phyloP scores from a whole-genome alignment of 106 monocot species.

The Gastrodia elata region DNA sequence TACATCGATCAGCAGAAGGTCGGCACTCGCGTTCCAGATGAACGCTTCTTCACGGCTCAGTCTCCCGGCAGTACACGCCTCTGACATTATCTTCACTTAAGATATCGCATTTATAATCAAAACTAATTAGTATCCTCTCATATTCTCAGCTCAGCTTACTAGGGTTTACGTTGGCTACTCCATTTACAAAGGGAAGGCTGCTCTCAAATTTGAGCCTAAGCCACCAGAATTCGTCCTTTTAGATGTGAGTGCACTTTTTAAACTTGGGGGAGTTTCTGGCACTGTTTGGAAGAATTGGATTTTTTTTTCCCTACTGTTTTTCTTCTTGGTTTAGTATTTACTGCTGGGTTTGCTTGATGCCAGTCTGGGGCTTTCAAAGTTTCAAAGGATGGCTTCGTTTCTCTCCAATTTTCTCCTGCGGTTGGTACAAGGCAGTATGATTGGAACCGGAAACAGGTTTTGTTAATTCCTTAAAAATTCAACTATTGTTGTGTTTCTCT shows the following conservation, averaged over 20 bases:
- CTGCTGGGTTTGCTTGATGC: slow-evolving; percentile 3
- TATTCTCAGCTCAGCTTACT: slow-evolving; percentile 21
- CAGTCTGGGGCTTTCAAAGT: slow-evolving; percentile 87
- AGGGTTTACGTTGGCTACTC: slow-evolving; percentile 70
- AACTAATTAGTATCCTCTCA: not conserved
- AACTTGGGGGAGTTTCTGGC: not conserved
- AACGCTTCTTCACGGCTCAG: slow-evolving; percentile 7
- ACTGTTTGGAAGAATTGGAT: not conserved
- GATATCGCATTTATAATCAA: not conserved
- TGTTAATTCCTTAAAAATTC: no score
- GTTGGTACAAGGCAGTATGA: slow-evolving; percentile 73
- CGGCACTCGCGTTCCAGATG: not conserved
- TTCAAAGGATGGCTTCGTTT: slow-evolving; percentile 70
- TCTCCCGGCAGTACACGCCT: slow-evolving; percentile 7
- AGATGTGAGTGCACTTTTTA: slow-evolving; percentile 33
- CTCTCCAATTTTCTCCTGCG: slow-evolving; percentile 88
- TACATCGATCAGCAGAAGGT: slow-evolving; percentile 22
- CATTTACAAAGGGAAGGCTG: slow-evolving; percentile 96
- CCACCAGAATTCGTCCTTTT: slow-evolving; percentile 76
- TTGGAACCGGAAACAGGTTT: slow-evolving; percentile 89
- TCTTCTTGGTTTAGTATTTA: not conserved
- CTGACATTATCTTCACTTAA: not conserved
- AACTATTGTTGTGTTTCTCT: no score
- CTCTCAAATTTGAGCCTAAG: slow-evolving; percentile 63
- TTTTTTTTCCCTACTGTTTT: not conserved